phyloP scores from a whole-genome alignment of 768 basidiomycete species.

The Agrocybe praecox region DNA sequence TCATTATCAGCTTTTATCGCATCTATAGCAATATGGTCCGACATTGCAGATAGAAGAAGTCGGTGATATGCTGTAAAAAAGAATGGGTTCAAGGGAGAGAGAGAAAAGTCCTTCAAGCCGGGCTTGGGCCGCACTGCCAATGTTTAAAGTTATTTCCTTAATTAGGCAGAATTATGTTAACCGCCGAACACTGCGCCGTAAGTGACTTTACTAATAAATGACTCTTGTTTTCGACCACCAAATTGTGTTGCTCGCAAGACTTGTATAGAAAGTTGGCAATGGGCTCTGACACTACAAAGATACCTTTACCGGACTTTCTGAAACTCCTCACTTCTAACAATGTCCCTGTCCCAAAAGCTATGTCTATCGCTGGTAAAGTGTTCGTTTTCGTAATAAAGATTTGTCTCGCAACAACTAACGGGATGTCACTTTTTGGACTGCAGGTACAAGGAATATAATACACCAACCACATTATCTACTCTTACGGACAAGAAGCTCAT shows the following conservation, averaged over 20 bases:
- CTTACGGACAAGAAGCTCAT: conserved; percentile 64
- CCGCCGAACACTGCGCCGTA: too few relatives aligned
- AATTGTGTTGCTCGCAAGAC: too few relatives aligned
- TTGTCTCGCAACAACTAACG: not conserved
- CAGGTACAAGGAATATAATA: conserved; percentile 76
- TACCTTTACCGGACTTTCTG: conserved; percentile 67
- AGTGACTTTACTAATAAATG: too few relatives aligned
- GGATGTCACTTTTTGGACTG: not conserved
- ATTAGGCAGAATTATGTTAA: too few relatives aligned
- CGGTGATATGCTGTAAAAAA: too few relatives aligned
- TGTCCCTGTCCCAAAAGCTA: conserved; percentile 65
- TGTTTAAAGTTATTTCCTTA: too few relatives aligned
- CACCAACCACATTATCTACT: conserved; percentile 54
- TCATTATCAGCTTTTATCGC: conserved; percentile 8
- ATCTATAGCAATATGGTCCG: not conserved
- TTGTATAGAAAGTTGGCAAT: too few relatives aligned
- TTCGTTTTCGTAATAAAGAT: conserved; percentile 30
- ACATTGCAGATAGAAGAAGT: too few relatives aligned
- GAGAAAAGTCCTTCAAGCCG: too few relatives aligned
- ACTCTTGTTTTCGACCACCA: too few relatives aligned
- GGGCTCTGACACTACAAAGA: conserved; percentile 32
- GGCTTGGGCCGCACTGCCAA: too few relatives aligned
- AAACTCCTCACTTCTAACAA: conserved; percentile 62
- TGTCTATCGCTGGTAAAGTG: conserved; percentile 73
- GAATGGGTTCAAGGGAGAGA: too few relatives aligned